Base-by-base conservation (phyloP, 139 green algal species). In the Picochlorum sp. region DNA sequence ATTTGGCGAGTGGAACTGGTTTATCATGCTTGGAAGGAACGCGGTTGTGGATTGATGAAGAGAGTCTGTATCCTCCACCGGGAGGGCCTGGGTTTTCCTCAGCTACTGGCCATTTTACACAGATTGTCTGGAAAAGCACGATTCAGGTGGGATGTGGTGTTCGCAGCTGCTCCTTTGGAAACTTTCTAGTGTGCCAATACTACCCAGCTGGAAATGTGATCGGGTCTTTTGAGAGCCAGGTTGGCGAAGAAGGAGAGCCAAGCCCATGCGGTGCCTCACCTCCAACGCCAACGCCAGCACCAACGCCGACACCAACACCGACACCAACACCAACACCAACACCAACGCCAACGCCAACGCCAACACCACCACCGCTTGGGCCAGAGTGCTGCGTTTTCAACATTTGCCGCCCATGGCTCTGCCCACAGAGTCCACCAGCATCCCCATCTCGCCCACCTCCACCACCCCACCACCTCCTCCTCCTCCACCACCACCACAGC, bases 161-260 rank as follows among this genome's bases (percentile, higher is more conserved):
- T 20, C 15, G 14, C 34, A 50, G 15, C 16, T 66, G 61, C 32
- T 11, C n/a, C 0, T 16, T 16, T 45, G 24, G 61, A 41, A 66
- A 66, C 34, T 66, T 66, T 45, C 0, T 66, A 14, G 38, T 41
- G 24, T 66, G 61, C 37, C 18, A 38, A 41, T 66, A 66, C 61
- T 26, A 56, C 14, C 61, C 61, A 45, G 15, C 61, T 26, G 61
- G 61, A n/a, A 66, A 66, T 41, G 34, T 56, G 11, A 52, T 66
- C 28, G 61, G 61, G 11, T 41, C 34, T 10, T 59, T 59, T 54
- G 47, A 0, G 6, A 21, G 6, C 16, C 47, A 54, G 11, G 47
- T 21, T 26, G 47, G 47, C 0, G 6, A 21, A 26, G 18, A 10
- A 54, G 47, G 47, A 54, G 47, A 54, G 8, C 16, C 16, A 54